Evolutionary conservation across 139 green algal genomes (phyloP).

Genomic region (Picochlorum sp.): DNA sequence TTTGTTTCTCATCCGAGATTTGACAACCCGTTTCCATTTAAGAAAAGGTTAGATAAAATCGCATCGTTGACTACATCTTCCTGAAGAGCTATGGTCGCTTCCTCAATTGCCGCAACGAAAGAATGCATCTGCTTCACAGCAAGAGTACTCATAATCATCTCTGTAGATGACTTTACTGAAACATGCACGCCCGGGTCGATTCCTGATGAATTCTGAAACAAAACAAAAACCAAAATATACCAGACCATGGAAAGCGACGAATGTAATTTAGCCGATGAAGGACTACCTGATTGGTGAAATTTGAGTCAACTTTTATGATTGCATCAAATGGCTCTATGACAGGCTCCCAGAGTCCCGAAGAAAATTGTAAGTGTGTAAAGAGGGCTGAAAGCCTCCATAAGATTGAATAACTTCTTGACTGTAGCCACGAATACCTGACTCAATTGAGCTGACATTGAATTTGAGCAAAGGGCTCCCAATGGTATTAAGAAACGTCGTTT

Average conservation of each 20-base stretch:
- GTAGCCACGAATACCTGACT: constrained; percentile 25
- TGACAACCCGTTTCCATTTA: too few relatives aligned
- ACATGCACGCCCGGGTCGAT: constrained; percentile 38
- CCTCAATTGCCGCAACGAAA: constrained; percentile 28
- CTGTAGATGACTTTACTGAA: constrained; percentile 39
- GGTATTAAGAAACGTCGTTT: constrained; percentile 48
- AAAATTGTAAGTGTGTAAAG: constrained; percentile 54
- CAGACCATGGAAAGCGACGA: not conserved
- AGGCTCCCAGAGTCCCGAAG: constrained; percentile 66
- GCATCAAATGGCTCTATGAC: constrained; percentile 76
- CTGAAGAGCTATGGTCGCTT: not conserved
- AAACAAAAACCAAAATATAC: not conserved
- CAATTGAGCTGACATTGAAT: constrained; percentile 39
- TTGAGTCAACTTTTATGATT: constrained; percentile 48
- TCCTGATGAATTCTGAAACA: constrained; percentile 22
- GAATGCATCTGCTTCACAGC: constrained; percentile 31
- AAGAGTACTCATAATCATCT: constrained; percentile 45
- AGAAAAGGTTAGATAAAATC: too few relatives aligned
- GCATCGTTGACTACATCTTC: not conserved
- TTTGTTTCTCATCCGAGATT: too few relatives aligned
- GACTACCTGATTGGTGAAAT: constrained; percentile 17
- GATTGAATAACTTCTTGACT: constrained; percentile 31
- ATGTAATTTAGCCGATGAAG: too few relatives aligned
- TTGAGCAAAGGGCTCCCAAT: constrained; percentile 50
- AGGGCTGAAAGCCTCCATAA: constrained; percentile 33